Percentiles rank a stretch among this genome's conserved stretches.
Evolutionary conservation across 257 asterid genomes (phyloP).

Genomic region (Coffea canephora): DNA sequence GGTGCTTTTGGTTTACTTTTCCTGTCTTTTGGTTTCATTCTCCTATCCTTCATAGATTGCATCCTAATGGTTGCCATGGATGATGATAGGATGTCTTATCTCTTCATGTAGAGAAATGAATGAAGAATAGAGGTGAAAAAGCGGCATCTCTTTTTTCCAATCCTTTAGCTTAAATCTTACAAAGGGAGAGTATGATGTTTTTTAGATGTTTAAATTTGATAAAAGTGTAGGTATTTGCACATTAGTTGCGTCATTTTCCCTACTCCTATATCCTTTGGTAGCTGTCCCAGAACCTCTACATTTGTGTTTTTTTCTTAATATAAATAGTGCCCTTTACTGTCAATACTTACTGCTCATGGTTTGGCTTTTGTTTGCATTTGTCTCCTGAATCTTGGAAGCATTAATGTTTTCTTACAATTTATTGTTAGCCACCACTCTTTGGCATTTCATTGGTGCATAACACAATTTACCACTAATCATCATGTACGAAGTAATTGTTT

Average conservation of each 20-base stretch:
- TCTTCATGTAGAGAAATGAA: neutral
- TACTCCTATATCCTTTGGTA: neutral
- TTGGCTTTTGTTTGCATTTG: neutral
- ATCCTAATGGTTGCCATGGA: neutral
- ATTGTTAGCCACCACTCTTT: neutral
- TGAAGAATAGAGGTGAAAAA: neutral
- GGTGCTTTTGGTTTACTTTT: neutral
- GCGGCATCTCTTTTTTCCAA: neutral
- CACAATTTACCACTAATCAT: neutral
- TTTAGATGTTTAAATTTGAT: neutral
- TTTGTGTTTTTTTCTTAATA: neutral
- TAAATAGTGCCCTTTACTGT: neutral
- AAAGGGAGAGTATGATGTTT: neutral
- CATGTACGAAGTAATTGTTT: neutral
- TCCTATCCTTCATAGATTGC: neutral
- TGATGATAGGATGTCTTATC: neutral
- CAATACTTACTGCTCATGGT: neutral
- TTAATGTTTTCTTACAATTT: neutral
- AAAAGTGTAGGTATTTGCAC: neutral
- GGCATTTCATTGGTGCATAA: neutral
- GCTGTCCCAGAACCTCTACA: neutral
- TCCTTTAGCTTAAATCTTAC: neutral
- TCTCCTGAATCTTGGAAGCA: neutral
- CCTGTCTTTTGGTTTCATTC: neutral
- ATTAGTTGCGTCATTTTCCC: neutral